Evolutionary conservation across 2,329 filamentous ascomycete species (phyloP), one percentile per base, ranked within the genome.

Genomic region (Colletotrichum trifolii): DNA sequence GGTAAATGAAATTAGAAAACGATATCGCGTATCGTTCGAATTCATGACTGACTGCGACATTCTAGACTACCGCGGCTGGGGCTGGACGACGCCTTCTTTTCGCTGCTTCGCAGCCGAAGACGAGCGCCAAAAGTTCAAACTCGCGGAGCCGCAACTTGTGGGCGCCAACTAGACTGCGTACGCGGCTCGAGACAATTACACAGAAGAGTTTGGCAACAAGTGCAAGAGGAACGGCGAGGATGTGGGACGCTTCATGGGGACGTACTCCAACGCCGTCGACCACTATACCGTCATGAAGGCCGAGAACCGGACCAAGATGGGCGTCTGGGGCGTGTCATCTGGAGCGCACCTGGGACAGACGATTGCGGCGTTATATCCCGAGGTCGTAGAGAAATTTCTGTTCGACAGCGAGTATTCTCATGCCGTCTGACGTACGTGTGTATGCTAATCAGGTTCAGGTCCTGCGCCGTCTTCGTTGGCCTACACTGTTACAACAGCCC

Each of bases 261-360:
- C 59, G 15, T 61, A 61, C 45, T 35, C 59, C 33, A 61, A 45
- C 6, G 52, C 59, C n/a, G 52, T 61, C 10, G 59, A 61, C 5
- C 59, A 61, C 52, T 56, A 61, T 17, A 34, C 45, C 43, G 52
- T 61, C 38, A 50, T 61, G 59, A 61, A 36, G 45, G 52, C 52
- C 12, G 59, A 61, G 8, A 61, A 56, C 45, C 59, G 59, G 11
- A 61, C 59, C 15, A 61, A 61, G 45, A 8, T 61, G 43, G 52
- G 59, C 1, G 49, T 61, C 45, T 61, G 59, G 59, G 59, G 59
- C 1, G 1, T 50, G 11, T 61, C 59, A 10, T 55, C 59, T 5
- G 59, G 59, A 1, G 52, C 52, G 3, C 45, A 61, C 2, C 45
- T 61, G 10, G 59, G 59, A 1, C 59, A 56, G 38, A 61, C 59